phyloP scores from a whole-genome alignment of 371 early-diverging fungal genomes.

The Mortierella polycephala region DNA sequence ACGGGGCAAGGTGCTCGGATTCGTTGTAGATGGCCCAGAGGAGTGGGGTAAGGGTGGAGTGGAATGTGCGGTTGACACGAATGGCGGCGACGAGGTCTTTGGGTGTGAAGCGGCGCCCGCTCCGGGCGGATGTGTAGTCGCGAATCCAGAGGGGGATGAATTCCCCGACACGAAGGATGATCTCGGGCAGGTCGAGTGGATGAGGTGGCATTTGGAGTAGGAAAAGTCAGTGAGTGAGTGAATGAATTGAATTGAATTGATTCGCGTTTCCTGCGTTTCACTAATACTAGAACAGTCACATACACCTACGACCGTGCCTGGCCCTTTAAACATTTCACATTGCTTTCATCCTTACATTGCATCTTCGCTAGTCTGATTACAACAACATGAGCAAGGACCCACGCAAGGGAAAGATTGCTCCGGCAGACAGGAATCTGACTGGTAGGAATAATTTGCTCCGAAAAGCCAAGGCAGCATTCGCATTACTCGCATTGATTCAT shows the following conservation, averaged over 20 bases:
- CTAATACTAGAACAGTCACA: no score
- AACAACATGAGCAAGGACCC: conserved; percentile 47
- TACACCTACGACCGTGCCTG: no score
- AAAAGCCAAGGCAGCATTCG: no score
- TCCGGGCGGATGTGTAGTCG: neutral
- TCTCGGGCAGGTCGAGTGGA: conserved; percentile 17
- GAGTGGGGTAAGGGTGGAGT: conserved; percentile 4
- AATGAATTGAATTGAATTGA: no score
- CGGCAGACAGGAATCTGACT: conserved; percentile 32
- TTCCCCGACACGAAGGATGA: conserved; percentile 8
- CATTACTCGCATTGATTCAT: neutral
- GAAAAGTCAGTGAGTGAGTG: neutral
- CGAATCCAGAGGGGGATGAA: conserved; percentile 17
- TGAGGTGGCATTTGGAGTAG: neutral
- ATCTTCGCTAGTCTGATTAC: no score
- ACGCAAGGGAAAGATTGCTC: conserved; percentile 33
- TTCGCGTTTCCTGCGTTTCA: no score
- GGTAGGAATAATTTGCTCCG: conserved; percentile 13
- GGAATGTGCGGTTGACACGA: conserved; percentile 14
- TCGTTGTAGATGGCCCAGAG: conserved; percentile 21
- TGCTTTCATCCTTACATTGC: no score
- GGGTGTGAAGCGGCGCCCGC: neutral
- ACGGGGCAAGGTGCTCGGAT: no score
- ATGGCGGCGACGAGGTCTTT: conserved; percentile 7
- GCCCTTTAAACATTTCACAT: no score